Base-by-base conservation (phyloP, 1,284 basidiomycete genomes). In the Peniophora sp. region DNA sequence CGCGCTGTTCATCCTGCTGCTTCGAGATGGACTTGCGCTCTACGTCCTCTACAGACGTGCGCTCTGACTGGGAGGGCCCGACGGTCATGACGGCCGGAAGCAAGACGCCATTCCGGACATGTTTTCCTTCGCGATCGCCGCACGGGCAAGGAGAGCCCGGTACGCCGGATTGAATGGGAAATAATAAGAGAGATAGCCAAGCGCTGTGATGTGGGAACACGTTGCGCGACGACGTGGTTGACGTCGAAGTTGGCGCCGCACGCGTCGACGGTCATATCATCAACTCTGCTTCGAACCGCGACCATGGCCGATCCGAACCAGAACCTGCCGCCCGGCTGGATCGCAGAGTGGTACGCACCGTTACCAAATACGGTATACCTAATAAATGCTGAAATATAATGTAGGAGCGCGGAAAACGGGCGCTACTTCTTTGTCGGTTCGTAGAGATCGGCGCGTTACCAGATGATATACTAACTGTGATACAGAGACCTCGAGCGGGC, bases 301-400 rank as follows among this genome's bases (percentile, higher is more conserved):
- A 22, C 45, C 44, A 88, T 89, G 85, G 77, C 84, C 51, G 79
- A 83, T 57, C 81, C 82, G 57, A 70, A 71, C 55, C 77, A 83
- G 62, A 81, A 87, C 65, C 72, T 96, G 47, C 92, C 92, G 55
- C 85, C 85, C 56, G 93, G 92, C 49, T 96, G 92, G 92, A 75
- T 78, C 58, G 83, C 89, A 62, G 87, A 94, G 75, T 95, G 92
- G 92, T 90, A 64, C 63, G 43, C 47, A 41, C 34, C 19, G 14
- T 35, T 43, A 22, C n/a, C 17, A 20, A 20, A 41, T n/a, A 41
- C 5, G 38, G 16, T 41, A 32, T 6, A 41, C n/a, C 16, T 6
- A 20, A 41, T 41, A 20, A 41, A 20, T 20, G 6, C 38, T 41
- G 38, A 59, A 59, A 24, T 32, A 12, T 32, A 39, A 36, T 52